These are phyloP conservation scores for Leptographium wingfieldii DNA, from an alignment of 2,329 filamentous ascomycete species.

Conservation along the genomic window DNA sequence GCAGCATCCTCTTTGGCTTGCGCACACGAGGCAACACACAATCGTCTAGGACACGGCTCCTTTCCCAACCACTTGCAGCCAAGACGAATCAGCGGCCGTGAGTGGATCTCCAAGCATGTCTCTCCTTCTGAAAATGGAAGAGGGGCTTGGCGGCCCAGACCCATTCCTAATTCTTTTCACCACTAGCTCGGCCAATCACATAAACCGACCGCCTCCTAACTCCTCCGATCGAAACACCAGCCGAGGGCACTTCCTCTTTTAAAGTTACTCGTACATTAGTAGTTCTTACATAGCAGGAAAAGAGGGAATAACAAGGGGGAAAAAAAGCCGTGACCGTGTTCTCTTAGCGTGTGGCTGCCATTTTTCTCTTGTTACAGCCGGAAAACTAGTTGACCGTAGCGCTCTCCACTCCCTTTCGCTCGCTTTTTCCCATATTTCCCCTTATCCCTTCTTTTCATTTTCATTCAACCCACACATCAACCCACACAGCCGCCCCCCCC, in stretches of 20 bases:
- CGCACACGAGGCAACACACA: background rate
- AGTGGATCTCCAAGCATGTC: background rate
- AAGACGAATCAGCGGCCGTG: background rate
- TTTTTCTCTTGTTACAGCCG: background rate
- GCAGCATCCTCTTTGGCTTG: background rate
- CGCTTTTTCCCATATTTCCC: background rate
- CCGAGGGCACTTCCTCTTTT: background rate
- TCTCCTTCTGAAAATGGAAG: background rate
- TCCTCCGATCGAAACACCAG: conserved; percentile 14
- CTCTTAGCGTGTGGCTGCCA: background rate
- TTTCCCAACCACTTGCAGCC: background rate
- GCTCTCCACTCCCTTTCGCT: background rate
- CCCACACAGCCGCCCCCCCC: background rate
- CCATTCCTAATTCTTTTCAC: background rate
- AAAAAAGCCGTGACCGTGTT: background rate
- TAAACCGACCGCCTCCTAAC: background rate
- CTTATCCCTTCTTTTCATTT: background rate
- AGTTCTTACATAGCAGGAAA: too few relatives aligned
- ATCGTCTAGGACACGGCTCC: background rate
- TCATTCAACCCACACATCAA: background rate
- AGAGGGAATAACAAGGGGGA: background rate
- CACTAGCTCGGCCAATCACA: conserved; percentile 9
- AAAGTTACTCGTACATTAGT: background rate
- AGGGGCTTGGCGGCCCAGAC: background rate
- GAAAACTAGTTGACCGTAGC: background rate